These are phyloP conservation scores for Coccomyxa sp. DNA, from an alignment of 139 green algal species.

Conservation along the genomic window DNA sequence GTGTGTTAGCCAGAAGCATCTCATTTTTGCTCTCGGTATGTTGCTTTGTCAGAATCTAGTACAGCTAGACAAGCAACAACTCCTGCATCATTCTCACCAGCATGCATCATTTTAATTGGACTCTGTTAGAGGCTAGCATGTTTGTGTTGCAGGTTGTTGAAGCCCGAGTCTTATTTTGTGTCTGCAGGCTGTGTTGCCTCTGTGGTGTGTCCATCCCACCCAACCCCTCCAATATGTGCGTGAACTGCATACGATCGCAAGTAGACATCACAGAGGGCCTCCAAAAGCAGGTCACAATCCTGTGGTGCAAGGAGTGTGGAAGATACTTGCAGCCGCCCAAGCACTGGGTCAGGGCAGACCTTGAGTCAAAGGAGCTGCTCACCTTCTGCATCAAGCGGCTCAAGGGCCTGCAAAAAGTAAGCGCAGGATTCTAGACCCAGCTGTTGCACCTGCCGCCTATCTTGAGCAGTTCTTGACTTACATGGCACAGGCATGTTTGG, in stretches of 20 bases:
- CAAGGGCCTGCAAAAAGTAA: conserved; percentile 77
- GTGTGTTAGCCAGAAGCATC: too few relatives aligned
- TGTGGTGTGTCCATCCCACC: conserved; percentile 84
- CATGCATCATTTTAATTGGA: too few relatives aligned
- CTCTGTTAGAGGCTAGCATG: too few relatives aligned
- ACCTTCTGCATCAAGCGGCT: conserved; percentile 95
- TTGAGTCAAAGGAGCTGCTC: conserved; percentile 95
- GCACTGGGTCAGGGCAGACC: conserved; percentile 87
- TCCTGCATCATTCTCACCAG: too few relatives aligned
- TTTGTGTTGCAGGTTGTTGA: too few relatives aligned
- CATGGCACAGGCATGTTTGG: too few relatives aligned
- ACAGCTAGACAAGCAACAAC: too few relatives aligned
- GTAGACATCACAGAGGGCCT: conserved; percentile 97
- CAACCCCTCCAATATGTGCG: conserved; percentile 98
- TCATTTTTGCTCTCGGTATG: too few relatives aligned
- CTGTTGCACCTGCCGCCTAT: too few relatives aligned
- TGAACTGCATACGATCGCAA: conserved; percentile 93
- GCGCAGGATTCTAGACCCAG: neutral
- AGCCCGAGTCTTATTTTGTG: too few relatives aligned
- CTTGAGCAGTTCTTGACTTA: too few relatives aligned
- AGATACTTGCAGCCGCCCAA: conserved; percentile 94
- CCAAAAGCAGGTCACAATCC: conserved; percentile 65
- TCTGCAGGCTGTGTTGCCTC: conserved; percentile 82
- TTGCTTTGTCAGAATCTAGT: too few relatives aligned
- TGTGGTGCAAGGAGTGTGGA: conserved; percentile 64